phyloP scores from a whole-genome alignment of 78 protist species.

The Anaeramoeba flamelloides region DNA sequence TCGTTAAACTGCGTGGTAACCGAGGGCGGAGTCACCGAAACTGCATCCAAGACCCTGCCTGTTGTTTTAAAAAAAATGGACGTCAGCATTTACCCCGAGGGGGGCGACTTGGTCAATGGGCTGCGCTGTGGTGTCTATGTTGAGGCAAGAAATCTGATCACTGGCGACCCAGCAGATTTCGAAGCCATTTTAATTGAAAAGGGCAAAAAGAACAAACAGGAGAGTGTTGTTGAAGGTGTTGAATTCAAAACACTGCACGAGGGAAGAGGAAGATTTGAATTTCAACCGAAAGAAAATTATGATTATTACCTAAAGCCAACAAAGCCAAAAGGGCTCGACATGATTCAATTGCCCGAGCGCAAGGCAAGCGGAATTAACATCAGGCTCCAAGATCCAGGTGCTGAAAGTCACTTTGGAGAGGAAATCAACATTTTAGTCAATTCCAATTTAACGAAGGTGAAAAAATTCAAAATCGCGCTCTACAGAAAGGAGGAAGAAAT shows the following conservation, averaged over 20 bases:
- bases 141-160: background rate
- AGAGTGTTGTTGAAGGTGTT: background rate
- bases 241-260: background rate
- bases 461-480: background rate
- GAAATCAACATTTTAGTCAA: background rate
- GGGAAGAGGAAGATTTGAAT: constrained; percentile 2
- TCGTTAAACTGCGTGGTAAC: background rate
- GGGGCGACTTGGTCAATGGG: background rate
- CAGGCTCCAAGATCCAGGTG: background rate
- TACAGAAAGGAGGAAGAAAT: background rate
- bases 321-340: background rate
- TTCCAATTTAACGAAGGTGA: background rate
- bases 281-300: background rate
- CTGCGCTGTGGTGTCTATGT: background rate
- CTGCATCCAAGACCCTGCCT: background rate
- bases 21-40: background rate
- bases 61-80: background rate
- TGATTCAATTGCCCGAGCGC: background rate
- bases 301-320: background rate
- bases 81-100: background rate
- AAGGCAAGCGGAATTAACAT: background rate
- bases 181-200: background rate
- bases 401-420: background rate
- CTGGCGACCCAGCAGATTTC: background rate
- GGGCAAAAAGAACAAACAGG: background rate